Conservation (phyloP, 2,329 filamentous ascomycete species). For the Neonectria hederae region DNA sequence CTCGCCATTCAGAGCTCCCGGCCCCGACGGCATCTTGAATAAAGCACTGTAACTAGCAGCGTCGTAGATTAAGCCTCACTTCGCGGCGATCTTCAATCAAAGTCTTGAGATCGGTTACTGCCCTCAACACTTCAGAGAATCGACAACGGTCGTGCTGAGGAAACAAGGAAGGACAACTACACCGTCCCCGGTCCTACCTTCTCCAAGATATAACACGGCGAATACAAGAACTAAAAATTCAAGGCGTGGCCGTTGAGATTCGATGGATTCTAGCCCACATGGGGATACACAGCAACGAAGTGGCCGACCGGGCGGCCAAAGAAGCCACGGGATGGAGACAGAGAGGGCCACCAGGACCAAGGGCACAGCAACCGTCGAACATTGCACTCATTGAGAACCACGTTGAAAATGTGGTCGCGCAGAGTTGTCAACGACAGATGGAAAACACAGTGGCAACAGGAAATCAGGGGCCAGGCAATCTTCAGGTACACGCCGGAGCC, state of each 20-base stretch:
- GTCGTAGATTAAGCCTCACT: background rate
- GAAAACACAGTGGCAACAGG: background rate
- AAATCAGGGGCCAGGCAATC: background rate
- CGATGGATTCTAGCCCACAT: slow-evolving; percentile 5
- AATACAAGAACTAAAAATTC: background rate
- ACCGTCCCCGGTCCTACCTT: background rate
- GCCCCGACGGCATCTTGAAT: background rate
- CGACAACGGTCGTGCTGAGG: background rate
- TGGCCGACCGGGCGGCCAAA: background rate
- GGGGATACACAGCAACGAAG: slow-evolving; percentile 13
- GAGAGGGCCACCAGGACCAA: too few relatives aligned
- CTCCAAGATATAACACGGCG: slow-evolving; percentile 2
- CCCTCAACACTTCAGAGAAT: background rate
- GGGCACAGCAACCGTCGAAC: too few relatives aligned
- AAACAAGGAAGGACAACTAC: background rate
- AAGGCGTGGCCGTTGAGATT: background rate
- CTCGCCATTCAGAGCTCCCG: background rate
- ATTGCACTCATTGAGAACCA: background rate
- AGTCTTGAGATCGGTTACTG: slow-evolving; percentile 1
- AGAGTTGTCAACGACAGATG: background rate
- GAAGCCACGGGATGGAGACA: background rate
- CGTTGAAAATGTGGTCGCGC: background rate
- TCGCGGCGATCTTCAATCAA: background rate
- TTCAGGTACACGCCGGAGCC: slow-evolving; percentile 1
- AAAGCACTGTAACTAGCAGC: background rate